These are phyloP conservation scores for Hypoxylon sp. DNA, from an alignment of 2,329 filamentous ascomycete species.

Conservation along the genomic window DNA sequence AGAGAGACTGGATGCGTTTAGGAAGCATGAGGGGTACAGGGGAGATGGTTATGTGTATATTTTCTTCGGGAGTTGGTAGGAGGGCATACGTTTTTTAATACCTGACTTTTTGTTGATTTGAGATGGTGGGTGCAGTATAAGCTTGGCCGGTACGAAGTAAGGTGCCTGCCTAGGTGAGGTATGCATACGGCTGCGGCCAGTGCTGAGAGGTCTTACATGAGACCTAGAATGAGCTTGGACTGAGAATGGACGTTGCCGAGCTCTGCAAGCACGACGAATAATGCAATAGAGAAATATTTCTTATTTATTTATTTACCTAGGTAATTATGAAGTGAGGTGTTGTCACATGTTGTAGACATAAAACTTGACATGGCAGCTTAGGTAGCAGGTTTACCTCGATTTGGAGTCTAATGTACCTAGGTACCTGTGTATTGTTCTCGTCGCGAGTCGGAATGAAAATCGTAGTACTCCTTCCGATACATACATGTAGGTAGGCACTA, in stretches of 20 bases:
- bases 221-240: constrained; percentile 29
- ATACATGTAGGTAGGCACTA: too few relatives aligned
- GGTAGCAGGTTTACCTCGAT: too few relatives aligned
- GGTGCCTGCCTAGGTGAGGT: too few relatives aligned
- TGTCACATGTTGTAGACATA: too few relatives aligned
- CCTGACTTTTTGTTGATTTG: constrained; percentile 43
- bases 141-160: constrained; percentile 35
- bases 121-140: constrained; percentile 36
- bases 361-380: too few relatives aligned
- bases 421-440: too few relatives aligned
- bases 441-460: too few relatives aligned
- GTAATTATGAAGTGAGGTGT: too few relatives aligned
- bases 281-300: constrained; percentile 43
- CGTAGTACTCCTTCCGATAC: too few relatives aligned
- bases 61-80: constrained; percentile 43
- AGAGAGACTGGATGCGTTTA: constrained; percentile 28
- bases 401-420: too few relatives aligned
- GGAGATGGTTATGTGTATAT: constrained; percentile 41
- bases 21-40: constrained; percentile 27
- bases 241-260: constrained; percentile 37
- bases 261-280: constrained; percentile 40
- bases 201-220: constrained; percentile 29
- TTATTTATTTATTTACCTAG: too few relatives aligned
- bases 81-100: constrained; percentile 47
- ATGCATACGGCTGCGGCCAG: too few relatives aligned